A percentile compares a stretch with the other conserved stretches of the same genome.
These are phyloP conservation scores for Acacia confusa DNA, from an alignment of 306 rosid genomes.

Conservation along the genomic window DNA sequence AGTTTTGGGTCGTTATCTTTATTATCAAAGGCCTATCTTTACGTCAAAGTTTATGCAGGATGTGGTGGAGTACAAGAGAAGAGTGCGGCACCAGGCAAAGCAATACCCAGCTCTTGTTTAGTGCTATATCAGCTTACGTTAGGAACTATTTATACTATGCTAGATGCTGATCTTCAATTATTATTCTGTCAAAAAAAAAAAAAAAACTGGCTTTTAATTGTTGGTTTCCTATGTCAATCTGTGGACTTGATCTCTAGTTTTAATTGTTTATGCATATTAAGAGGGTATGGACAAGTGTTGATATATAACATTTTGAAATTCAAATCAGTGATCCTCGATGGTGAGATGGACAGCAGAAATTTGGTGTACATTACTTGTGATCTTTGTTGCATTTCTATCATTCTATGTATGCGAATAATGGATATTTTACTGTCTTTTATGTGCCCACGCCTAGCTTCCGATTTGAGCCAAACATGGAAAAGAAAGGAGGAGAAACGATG, in stretches of 20 bases:
- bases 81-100: slow-evolving; percentile 91
- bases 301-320: slow-evolving; percentile 37
- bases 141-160: slow-evolving; percentile 38
- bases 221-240: slow-evolving; percentile 37
- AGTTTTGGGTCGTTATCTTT: slow-evolving; percentile 4
- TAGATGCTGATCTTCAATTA: slow-evolving; percentile 40
- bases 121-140: slow-evolving; percentile 34
- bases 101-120: slow-evolving; percentile 79
- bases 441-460: not conserved
- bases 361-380: not conserved
- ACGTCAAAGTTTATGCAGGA: slow-evolving; percentile 55
- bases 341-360: slow-evolving; percentile 9
- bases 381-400: slow-evolving; percentile 21
- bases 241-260: slow-evolving; percentile 24
- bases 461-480: not conserved
- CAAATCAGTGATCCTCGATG: slow-evolving; percentile 39
- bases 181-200: slow-evolving; percentile 28
- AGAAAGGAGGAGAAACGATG: not conserved
- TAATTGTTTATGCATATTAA: slow-evolving; percentile 29
- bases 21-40: not conserved
- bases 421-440: slow-evolving; percentile 5
- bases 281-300: slow-evolving; percentile 37
- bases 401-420: slow-evolving; percentile 3
- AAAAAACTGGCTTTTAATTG: slow-evolving; percentile 35
- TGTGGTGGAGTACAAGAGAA: slow-evolving; percentile 75